A percentile compares a stretch with the other conserved stretches of the same genome.
Conservation (phyloP, 345 rosid species). For the Sonneratia caseolaris region DNA sequence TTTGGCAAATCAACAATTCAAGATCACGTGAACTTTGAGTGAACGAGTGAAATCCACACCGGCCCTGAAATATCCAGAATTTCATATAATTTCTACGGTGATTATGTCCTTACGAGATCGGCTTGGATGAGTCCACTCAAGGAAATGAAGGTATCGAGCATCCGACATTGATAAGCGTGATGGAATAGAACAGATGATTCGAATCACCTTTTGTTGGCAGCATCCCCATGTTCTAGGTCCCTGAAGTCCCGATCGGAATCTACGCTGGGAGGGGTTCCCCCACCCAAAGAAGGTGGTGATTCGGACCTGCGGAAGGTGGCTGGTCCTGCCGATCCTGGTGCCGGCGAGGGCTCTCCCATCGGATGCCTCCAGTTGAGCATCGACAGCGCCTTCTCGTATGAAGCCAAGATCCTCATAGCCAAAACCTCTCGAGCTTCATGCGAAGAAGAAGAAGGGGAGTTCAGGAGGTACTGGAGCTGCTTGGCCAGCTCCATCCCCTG, state of each 20-base stretch:
- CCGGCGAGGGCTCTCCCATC: conserved; percentile 9
- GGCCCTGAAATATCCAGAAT: background rate
- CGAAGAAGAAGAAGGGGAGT: conserved; percentile 35
- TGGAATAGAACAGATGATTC: background rate
- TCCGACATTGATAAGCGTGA: background rate
- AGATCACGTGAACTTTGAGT: too few relatives aligned
- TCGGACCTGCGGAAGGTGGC: conserved; percentile 11
- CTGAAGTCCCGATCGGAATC: conserved; percentile 49
- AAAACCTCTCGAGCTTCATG: conserved; percentile 35
- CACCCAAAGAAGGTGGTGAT: conserved; percentile 34
- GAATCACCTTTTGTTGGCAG: conserved; percentile 26
- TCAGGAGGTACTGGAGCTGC: conserved; percentile 39
- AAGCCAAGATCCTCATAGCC: conserved; percentile 39
- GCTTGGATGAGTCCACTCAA: too few relatives aligned
- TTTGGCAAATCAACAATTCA: too few relatives aligned
- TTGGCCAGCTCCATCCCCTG: conserved; percentile 55
- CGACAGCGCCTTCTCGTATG: conserved; percentile 53
- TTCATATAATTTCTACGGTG: too few relatives aligned
- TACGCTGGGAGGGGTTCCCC: conserved; percentile 51
- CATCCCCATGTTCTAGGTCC: conserved; percentile 26
- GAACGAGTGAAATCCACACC: background rate
- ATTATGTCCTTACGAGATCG: too few relatives aligned
- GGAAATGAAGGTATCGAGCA: too few relatives aligned
- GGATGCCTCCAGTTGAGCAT: conserved; percentile 23
- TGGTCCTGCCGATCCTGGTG: background rate